phyloP scores from a whole-genome alignment of 2,329 filamentous ascomycete species.

The Magnaporthiopsis poae region DNA sequence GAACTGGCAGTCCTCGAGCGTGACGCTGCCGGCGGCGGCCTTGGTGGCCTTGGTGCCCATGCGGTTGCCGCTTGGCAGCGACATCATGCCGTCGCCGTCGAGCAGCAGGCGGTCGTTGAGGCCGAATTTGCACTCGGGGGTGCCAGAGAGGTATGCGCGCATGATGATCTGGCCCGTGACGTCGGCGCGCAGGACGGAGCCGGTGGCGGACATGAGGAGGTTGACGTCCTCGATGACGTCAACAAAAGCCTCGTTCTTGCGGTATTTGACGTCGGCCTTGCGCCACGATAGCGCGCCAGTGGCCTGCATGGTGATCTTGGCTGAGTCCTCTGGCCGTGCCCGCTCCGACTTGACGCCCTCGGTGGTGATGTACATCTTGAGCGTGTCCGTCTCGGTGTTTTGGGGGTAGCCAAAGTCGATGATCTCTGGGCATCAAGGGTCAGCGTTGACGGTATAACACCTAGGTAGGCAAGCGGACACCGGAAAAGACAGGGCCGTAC shows the following conservation, averaged over 20 bases:
- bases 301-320: slow-evolving; percentile 96
- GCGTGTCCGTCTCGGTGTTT: slow-evolving; percentile 93
- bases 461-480: not conserved
- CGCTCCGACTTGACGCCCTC: slow-evolving; percentile 93
- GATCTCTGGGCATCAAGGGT: slow-evolving; percentile 55
- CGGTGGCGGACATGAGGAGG: slow-evolving; percentile 95
- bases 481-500: slow-evolving; percentile 34
- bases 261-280: slow-evolving; percentile 93
- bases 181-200: slow-evolving; percentile 91
- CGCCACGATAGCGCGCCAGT: slow-evolving; percentile 95
- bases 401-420: slow-evolving; percentile 98
- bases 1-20: slow-evolving; percentile 94
- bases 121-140: slow-evolving; percentile 93
- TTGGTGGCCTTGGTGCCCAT: slow-evolving; percentile 82
- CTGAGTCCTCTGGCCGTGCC: slow-evolving; percentile 78
- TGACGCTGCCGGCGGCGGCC: slow-evolving; percentile 88
- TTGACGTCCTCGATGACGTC: slow-evolving; percentile 99
- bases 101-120: slow-evolving; percentile 89
- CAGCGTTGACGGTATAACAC: slow-evolving; percentile 4
- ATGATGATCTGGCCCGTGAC: slow-evolving; percentile 97
- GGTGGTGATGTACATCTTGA: slow-evolving; percentile 99
- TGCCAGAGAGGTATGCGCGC: slow-evolving; percentile 93
- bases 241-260: slow-evolving; percentile 98
- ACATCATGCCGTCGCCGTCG: slow-evolving; percentile 61
- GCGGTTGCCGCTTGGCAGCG: slow-evolving; percentile 63